Evolutionary conservation across 2,329 filamentous ascomycete species (phyloP).

Genomic region (Aschersonia sp.): DNA sequence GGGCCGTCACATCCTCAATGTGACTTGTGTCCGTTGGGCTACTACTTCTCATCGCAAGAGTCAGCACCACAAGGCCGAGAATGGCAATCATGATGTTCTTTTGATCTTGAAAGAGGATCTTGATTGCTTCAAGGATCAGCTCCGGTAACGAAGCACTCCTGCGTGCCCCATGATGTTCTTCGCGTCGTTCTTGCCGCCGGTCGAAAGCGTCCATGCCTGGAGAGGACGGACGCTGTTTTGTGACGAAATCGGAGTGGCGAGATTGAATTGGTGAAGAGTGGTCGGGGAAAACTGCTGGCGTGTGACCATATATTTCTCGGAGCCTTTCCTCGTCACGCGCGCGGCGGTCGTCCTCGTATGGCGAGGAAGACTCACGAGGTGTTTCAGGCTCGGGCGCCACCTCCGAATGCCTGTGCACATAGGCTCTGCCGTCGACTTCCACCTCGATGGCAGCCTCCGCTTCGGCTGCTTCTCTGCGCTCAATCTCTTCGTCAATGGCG

Average conservation of each 20-base stretch:
- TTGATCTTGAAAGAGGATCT: constrained; percentile 39
- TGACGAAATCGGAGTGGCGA: constrained; percentile 4
- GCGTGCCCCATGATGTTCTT: constrained; percentile 17
- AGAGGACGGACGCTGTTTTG: constrained; percentile 7
- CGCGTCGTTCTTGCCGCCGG: constrained; percentile 15
- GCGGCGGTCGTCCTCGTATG: constrained; percentile 18
- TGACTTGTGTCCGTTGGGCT: constrained; percentile 5
- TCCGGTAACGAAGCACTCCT: constrained; percentile 36
- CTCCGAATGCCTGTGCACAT: background rate
- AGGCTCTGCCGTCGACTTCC: background rate
- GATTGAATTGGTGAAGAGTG: constrained; percentile 2
- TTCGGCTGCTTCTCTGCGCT: constrained; percentile 15
- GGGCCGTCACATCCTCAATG: background rate
- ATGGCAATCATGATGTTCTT: constrained; percentile 45
- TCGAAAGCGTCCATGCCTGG: constrained; percentile 13
- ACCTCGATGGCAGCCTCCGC: background rate
- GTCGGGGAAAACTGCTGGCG: constrained; percentile 7
- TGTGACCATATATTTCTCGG: constrained; percentile 38
- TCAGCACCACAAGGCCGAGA: constrained; percentile 36
- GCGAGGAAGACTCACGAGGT: constrained; percentile 2
- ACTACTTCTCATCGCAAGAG: constrained; percentile 28
- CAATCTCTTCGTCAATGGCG: constrained; percentile 4
- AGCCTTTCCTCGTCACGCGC: constrained; percentile 33
- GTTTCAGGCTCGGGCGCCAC: constrained; percentile 6
- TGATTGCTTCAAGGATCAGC: constrained; percentile 36